Base-by-base conservation (phyloP, 257 asterid genomes). In the Gentiana macrophylla region DNA sequence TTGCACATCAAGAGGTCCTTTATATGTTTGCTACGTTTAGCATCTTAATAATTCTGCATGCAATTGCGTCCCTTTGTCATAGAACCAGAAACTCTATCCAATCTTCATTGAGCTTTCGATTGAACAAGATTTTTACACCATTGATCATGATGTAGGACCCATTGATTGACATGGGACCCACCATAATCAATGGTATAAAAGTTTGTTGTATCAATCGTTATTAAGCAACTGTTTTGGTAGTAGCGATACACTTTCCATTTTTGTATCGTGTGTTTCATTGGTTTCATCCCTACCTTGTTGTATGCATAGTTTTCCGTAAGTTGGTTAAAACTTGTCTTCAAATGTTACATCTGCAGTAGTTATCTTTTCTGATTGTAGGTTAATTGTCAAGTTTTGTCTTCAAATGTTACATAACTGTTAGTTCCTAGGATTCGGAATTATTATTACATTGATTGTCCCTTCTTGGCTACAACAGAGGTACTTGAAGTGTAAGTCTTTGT, bases 1-100 rank as follows among this genome's bases (percentile, higher is more conserved):
- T 81, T 6, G 86, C 84, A 32, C 83, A 80, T 70, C 97, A 77
- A 70, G 98, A 84, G 98, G 98, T 91, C 57, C 37, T 52, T 56
- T 57, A 94, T 91, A 57, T 38, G 49, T 56, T 55, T 53, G 50
- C 45, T 56, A 43, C 24, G 24, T 15, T 46, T 55, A 13, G 46
- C 8, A 32, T 44, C 9, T 55, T 24, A 41, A 52, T 37, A 36
- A 11, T 49, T 44, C 13, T 62, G 10, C 9, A 52, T 55, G 57
- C 33, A n/a, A 53, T 57, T 33, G 36, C 41, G 15, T 35, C 48
- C 37, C 15, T 37, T 33, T 15, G 9, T 50, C 32, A 32, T 32
- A 6, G 15, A 35, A 45, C 38, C 36, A 47, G 56, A 36, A 35
- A 46, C 53, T 45, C 11, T 12, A 10, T 34, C 8, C 33, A 3